phyloP scores from a whole-genome alignment of 1,284 basidiomycete species.

The Tausonia pullulans region DNA sequence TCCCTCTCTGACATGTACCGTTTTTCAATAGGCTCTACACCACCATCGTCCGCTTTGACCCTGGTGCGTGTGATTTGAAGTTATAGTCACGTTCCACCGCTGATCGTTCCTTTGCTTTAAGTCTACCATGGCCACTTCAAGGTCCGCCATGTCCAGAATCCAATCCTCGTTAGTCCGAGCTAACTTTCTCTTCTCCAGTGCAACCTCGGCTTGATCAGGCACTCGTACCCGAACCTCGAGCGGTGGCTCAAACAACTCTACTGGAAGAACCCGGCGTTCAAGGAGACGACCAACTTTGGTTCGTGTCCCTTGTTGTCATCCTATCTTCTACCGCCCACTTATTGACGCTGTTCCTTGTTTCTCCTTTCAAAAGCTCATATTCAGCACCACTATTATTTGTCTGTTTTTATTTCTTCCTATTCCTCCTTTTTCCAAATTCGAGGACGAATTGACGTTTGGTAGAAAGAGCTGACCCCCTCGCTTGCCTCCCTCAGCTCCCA shows the following conservation, averaged over 20 bases:
- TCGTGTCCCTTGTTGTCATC: slow-evolving; percentile 18
- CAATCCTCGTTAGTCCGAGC: background rate
- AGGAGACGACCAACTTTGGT: slow-evolving; percentile 72
- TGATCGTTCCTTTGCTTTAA: no score
- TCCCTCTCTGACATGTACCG: slow-evolving; percentile 12
- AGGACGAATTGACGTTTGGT: background rate
- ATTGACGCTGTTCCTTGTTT: background rate
- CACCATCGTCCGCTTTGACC: slow-evolving; percentile 73
- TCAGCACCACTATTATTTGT: slow-evolving; percentile 77
- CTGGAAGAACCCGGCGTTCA: slow-evolving; percentile 84
- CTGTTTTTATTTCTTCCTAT: slow-evolving; percentile 22
- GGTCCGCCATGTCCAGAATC: slow-evolving; percentile 28
- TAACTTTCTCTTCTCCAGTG: slow-evolving; percentile 26
- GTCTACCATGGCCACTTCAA: slow-evolving; percentile 91
- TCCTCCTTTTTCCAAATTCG: background rate
- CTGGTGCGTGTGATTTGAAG: slow-evolving; percentile 23
- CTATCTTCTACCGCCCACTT: no score
- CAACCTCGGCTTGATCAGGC: slow-evolving; percentile 57
- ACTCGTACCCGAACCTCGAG: slow-evolving; percentile 72
- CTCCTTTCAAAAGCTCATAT: slow-evolving; percentile 43
- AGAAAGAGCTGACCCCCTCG: background rate
- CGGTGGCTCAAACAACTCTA: slow-evolving; percentile 78
- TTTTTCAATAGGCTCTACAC: slow-evolving; percentile 56
- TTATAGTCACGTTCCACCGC: no score
- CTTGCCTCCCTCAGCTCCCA: slow-evolving; percentile 22